Base-by-base conservation (phyloP, 1,284 basidiomycete species). In the Puccinia novopanici region DNA sequence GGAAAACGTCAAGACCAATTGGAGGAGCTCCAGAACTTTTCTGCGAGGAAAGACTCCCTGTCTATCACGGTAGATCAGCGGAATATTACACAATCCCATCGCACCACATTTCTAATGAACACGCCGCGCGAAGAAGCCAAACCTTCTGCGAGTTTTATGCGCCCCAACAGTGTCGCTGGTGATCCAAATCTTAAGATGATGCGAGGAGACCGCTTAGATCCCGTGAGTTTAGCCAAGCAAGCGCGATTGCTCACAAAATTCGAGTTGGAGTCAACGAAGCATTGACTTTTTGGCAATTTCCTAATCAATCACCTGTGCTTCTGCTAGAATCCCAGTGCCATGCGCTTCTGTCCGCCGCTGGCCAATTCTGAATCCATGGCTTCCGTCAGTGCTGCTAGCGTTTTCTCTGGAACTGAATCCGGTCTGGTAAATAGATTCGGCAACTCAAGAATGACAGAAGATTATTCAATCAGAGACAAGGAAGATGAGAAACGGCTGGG, bases 131-230 rank as follows among this genome's bases (percentile, higher is more conserved):
- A 54, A 30, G 0, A 0, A 40, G 13, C 40, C 17, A 78, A 78
- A 50, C 77, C 77, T 9, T 52, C 71, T 40, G 77, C 57, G 42
- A 80, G 55, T 37, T 80, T 80, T 34, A 71, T 80, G 55, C 68
- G 77, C 42, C 77, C 77, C 15, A 61, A 73, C 37, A 80, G 77
- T 73, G 61, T 80, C 70, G 57, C 77, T 40, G 40, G 68, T n/a
- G 77, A 80, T 34, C 68, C 61, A 61, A 80, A 71, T 24, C 52
- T 80, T 13, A 42, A 48, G 30, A 80, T 80, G 77, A 73, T 80
- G 55, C 54, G 77, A 37, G 77, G 77, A 37, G 70, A 80, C 70
- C 55, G 70, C 0, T 61, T 70, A 24, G 77, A 80, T 37, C 59
- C 67, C n/a, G 70, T 73, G 45, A 80, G 70, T 52, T 30, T 4